Conservation (phyloP, 495 filamentous ascomycete species). For the Penicillium ucsense region DNA sequence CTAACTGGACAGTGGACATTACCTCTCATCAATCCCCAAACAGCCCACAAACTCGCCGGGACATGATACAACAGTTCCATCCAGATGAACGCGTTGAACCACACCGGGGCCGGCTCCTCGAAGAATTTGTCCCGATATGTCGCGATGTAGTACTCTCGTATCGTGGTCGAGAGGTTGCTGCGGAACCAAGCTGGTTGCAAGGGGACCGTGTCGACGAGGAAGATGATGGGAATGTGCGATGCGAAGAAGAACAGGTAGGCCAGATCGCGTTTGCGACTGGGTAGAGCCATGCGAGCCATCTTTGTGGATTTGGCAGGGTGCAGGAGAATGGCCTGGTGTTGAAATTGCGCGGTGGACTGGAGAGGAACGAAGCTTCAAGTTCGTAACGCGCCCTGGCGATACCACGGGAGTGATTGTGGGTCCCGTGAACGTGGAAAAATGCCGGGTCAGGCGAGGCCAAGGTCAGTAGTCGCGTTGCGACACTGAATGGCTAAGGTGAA, state of each 20-base stretch:
- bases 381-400: too few species aligned
- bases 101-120: constrained; percentile 47
- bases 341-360: background rate
- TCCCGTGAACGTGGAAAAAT: too few species aligned
- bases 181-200: constrained; percentile 51
- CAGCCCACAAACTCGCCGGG: constrained; percentile 58
- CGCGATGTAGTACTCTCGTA: constrained; percentile 54
- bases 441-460: too few species aligned
- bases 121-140: constrained; percentile 74
- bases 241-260: constrained; percentile 62
- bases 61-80: constrained; percentile 62
- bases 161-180: constrained; percentile 33
- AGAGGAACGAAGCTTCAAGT: too few species aligned
- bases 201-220: constrained; percentile 55
- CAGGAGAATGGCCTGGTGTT: background rate
- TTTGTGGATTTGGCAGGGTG: background rate
- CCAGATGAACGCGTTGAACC: constrained; percentile 60
- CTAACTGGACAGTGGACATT: constrained; percentile 5
- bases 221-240: constrained; percentile 57
- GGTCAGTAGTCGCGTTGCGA: too few species aligned
- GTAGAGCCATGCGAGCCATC: constrained; percentile 1
- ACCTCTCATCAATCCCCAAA: constrained; percentile 44
- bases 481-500: too few species aligned
- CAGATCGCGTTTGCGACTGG: constrained; percentile 40
- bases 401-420: too few species aligned